Percentiles rank a stretch among this genome's conserved stretches.
Evolutionary conservation across 2,329 filamentous ascomycete species (phyloP).

Genomic region (Sphaerostilbella broomeana): DNA sequence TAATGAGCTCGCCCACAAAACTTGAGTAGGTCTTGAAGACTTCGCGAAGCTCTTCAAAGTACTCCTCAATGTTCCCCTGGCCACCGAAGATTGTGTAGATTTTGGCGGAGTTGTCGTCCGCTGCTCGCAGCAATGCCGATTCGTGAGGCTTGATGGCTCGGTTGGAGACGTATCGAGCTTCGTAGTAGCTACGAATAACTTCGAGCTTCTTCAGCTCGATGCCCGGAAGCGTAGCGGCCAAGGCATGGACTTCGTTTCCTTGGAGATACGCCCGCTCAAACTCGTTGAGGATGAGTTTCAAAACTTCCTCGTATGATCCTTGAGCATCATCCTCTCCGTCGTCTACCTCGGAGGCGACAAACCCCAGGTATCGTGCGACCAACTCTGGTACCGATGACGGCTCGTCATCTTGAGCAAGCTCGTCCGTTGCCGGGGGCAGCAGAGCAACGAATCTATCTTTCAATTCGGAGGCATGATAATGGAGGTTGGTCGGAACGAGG

Average conservation of each 20-base stretch:
- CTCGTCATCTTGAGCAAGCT: slow-evolving; percentile 96
- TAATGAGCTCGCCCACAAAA: slow-evolving; percentile 81
- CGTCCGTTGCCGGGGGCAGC: slow-evolving; percentile 86
- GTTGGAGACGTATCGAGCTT: slow-evolving; percentile 75
- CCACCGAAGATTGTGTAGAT: slow-evolving; percentile 95
- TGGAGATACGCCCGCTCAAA: slow-evolving; percentile 93
- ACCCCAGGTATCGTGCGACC: slow-evolving; percentile 88
- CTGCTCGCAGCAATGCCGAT: slow-evolving; percentile 85
- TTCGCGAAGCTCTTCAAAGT: slow-evolving; percentile 94
- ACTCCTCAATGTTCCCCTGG: slow-evolving; percentile 98
- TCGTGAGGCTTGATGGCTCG: slow-evolving; percentile 86
- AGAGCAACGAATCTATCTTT: slow-evolving; percentile 83
- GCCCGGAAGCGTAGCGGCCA: slow-evolving; percentile 78
- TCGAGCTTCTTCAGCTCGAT: slow-evolving; percentile 89
- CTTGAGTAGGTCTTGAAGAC: slow-evolving; percentile 86
- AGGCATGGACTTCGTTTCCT: slow-evolving; percentile 91
- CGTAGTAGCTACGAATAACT: slow-evolving; percentile 87
- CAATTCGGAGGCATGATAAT: slow-evolving; percentile 92
- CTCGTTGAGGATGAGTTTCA: slow-evolving; percentile 89
- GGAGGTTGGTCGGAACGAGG: slow-evolving; percentile 87
- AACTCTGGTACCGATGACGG: slow-evolving; percentile 93
- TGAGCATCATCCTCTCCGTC: slow-evolving; percentile 85
- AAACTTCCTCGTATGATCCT: slow-evolving; percentile 83
- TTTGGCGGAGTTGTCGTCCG: slow-evolving; percentile 72
- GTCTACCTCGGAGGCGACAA: slow-evolving; percentile 80